phyloP scores from a whole-genome alignment of 306 rosid genomes.

The Pyrus pyrifolia region DNA sequence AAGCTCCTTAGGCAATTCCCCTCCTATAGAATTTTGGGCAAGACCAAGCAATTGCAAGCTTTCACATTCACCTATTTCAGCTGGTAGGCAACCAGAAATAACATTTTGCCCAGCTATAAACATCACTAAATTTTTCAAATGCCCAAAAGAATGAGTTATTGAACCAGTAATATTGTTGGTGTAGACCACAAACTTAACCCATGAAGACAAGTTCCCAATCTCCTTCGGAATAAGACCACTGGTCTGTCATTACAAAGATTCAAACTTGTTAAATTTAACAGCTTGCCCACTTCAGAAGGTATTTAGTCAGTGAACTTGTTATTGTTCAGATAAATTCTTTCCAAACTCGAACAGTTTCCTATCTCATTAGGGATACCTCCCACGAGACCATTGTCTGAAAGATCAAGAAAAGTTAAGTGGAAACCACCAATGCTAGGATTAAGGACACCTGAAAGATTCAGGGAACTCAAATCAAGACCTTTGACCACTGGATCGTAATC shows the following conservation, averaged over 20 bases:
- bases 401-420: constrained; percentile 53
- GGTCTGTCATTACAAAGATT: constrained; percentile 73
- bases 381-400: constrained; percentile 41
- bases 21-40: constrained; percentile 72
- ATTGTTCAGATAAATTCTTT: constrained; percentile 53
- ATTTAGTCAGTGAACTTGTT: constrained; percentile 58
- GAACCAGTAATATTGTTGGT: constrained; percentile 75
- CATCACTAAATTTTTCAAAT: constrained; percentile 53
- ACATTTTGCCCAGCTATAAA: constrained; percentile 82
- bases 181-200: constrained; percentile 68
- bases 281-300: constrained; percentile 61
- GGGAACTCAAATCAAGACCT: constrained; percentile 49
- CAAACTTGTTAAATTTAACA: constrained; percentile 49
- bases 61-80: constrained; percentile 61
- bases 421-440: constrained; percentile 47
- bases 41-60: constrained; percentile 60
- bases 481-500: constrained; percentile 39
- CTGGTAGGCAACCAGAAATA: constrained; percentile 76
- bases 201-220: constrained; percentile 62
- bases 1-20: constrained; percentile 67
- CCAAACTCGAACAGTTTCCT: constrained; percentile 53
- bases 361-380: constrained; percentile 74
- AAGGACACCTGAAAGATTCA: constrained; percentile 65
- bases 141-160: constrained; percentile 69
- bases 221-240: constrained; percentile 62